Conservation (phyloP, 176 grass and related monocot genomes). For the Paspalum notatum region DNA sequence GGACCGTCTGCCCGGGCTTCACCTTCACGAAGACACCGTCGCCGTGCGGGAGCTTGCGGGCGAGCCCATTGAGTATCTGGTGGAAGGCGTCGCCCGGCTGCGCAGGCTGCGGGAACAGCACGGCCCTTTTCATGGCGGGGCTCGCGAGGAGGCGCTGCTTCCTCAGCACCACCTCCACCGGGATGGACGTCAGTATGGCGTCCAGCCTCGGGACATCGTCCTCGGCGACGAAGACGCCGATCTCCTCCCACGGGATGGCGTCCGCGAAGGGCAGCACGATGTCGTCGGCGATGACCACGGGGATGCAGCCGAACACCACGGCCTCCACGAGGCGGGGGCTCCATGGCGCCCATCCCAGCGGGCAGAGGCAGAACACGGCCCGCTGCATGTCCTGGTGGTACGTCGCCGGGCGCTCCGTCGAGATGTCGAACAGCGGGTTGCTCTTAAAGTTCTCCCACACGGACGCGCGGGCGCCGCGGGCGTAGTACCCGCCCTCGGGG, state of each 20-base stretch:
- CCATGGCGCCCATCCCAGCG: constrained; percentile 76
- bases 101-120: constrained; percentile 29
- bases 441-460: constrained; percentile 73
- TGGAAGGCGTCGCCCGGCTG: constrained; percentile 32
- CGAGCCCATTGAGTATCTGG: constrained; percentile 41
- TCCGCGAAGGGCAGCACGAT: constrained; percentile 70
- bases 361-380: constrained; percentile 73
- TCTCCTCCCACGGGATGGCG: constrained; percentile 67
- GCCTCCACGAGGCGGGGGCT: constrained; percentile 68
- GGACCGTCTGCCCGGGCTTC: not conserved
- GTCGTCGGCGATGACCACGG: constrained; percentile 67
- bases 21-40: constrained; percentile 11
- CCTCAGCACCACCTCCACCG: constrained; percentile 17
- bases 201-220: constrained; percentile 47
- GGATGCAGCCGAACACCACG: constrained; percentile 71
- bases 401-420: constrained; percentile 51
- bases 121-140: constrained; percentile 21
- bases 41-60: constrained; percentile 32
- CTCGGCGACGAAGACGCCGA: constrained; percentile 63
- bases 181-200: constrained; percentile 45
- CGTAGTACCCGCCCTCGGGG: constrained; percentile 36
- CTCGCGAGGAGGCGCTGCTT: constrained; percentile 30
- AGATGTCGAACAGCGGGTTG: constrained; percentile 78
- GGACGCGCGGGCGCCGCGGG: constrained; percentile 48
- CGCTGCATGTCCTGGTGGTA: constrained; percentile 84